These are phyloP conservation scores for Staphylotrichum tortipilum DNA, from an alignment of 495 filamentous ascomycete genomes.

Conservation along the genomic window DNA sequence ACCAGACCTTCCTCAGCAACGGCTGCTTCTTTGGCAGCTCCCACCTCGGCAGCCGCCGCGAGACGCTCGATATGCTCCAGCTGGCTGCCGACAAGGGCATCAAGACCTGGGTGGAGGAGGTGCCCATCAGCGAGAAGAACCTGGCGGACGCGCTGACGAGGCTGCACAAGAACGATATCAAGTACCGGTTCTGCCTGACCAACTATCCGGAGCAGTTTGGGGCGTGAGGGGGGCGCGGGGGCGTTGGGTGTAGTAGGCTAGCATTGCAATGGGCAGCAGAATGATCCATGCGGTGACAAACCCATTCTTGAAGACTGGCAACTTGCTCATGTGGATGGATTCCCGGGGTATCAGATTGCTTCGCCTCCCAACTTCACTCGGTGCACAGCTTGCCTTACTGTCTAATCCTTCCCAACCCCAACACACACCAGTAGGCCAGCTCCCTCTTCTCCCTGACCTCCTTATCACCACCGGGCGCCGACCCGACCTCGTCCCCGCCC, in stretches of 20 bases:
- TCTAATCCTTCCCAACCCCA: conserved; percentile 74
- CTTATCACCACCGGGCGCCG: conserved; percentile 27
- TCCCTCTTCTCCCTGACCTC: conserved; percentile 53
- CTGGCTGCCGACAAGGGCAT: conserved; percentile 73
- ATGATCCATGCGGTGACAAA: too few species aligned
- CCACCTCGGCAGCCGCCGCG: conserved; percentile 71
- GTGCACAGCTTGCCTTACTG: conserved; percentile 11
- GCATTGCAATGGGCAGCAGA: neutral
- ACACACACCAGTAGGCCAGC: conserved; percentile 89
- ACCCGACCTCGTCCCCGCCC: conserved; percentile 52
- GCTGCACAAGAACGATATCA: conserved; percentile 63
- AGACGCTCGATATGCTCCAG: conserved; percentile 78
- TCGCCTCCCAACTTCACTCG: neutral
- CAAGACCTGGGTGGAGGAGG: conserved; percentile 71
- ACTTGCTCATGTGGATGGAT: neutral
- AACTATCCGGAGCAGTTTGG: conserved; percentile 38
- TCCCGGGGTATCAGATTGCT: conserved; percentile 1
- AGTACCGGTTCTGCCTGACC: conserved; percentile 43
- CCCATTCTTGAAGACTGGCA: too few species aligned
- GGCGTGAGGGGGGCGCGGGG: conserved; percentile 1
- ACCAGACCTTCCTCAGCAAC: conserved; percentile 66
- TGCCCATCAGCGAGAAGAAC: conserved; percentile 61
- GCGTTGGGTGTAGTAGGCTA: too few species aligned
- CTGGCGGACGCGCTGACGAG: conserved; percentile 57
- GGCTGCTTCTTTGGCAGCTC: conserved; percentile 73